Evolutionary conservation across 2,329 filamentous ascomycete species (phyloP).

Genomic region (Onygena corvina): DNA sequence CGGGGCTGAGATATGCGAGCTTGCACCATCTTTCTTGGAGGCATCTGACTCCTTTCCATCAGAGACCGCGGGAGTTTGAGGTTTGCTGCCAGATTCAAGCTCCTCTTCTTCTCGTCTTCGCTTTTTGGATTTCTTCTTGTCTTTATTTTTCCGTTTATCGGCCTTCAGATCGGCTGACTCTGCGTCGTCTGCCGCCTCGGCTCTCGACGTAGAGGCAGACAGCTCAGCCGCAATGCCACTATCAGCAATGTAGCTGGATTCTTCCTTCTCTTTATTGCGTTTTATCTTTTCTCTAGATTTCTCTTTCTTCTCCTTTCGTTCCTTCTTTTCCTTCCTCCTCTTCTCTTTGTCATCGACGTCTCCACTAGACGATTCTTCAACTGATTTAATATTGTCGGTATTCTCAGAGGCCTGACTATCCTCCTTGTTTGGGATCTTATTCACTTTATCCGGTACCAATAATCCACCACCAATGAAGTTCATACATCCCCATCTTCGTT

Average conservation of each 20-base stretch:
- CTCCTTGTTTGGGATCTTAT: slow-evolving; percentile 17
- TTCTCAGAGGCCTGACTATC: not conserved
- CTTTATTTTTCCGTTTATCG: slow-evolving; percentile 6
- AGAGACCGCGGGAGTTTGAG: not conserved
- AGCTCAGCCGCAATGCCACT: slow-evolving; percentile 12
- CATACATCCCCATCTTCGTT: slow-evolving; percentile 65
- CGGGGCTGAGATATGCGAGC: not conserved
- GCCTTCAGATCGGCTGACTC: slow-evolving; percentile 12
- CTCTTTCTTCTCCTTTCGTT: slow-evolving; percentile 29
- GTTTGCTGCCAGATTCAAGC: slow-evolving; percentile 13
- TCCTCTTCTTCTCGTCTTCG: slow-evolving; percentile 18
- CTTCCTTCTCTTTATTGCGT: slow-evolving; percentile 17
- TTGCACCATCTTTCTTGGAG: slow-evolving; percentile 17
- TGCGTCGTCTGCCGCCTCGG: slow-evolving; percentile 16
- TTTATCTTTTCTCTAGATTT: slow-evolving; percentile 18
- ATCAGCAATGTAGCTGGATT: slow-evolving; percentile 16
- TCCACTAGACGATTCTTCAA: slow-evolving; percentile 20
- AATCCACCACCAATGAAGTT: slow-evolving; percentile 81
- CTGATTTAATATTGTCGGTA: not conserved
- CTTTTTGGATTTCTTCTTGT: slow-evolving; percentile 22
- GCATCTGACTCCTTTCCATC: not conserved
- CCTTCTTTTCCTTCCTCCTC: slow-evolving; percentile 20
- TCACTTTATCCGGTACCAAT: slow-evolving; percentile 47
- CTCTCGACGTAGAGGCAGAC: not conserved
- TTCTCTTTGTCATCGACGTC: slow-evolving; percentile 22